Evolutionary conservation across 2,329 filamentous ascomycete species (phyloP).

Genomic region (Monilinia laxa): DNA sequence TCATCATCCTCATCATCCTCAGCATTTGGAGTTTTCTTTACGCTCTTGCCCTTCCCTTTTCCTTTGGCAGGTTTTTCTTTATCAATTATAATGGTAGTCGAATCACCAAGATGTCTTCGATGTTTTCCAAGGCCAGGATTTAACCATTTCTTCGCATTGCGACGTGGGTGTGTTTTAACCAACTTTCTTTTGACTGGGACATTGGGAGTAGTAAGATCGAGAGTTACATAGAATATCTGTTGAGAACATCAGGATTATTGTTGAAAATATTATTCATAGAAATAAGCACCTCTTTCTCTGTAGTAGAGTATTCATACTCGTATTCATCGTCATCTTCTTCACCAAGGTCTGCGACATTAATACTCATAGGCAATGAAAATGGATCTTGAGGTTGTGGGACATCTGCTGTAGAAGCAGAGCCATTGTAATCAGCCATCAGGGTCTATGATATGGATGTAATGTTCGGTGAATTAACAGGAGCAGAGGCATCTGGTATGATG

Average conservation of each 20-base stretch:
- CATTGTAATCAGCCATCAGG: constrained; percentile 31
- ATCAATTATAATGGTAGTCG: constrained; percentile 17
- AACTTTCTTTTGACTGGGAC: constrained; percentile 29
- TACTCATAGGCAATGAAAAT: constrained; percentile 20
- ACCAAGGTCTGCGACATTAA: constrained; percentile 13
- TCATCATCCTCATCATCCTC: constrained; percentile 21
- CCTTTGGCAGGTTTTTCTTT: constrained; percentile 3
- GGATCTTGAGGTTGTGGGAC: constrained; percentile 32
- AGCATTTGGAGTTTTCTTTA: constrained; percentile 7
- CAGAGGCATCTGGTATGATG: constrained; percentile 29
- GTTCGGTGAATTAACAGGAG: constrained; percentile 27
- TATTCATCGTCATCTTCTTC: constrained; percentile 49
- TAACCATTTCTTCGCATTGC: constrained; percentile 30
- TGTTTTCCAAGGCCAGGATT: constrained; percentile 24
- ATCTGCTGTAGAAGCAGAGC: constrained; percentile 22
- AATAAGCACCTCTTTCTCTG: constrained; percentile 56
- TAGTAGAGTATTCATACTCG: constrained; percentile 66
- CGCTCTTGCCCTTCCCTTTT: constrained; percentile 18
- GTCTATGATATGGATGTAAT: constrained; percentile 34
- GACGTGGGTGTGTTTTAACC: constrained; percentile 24
- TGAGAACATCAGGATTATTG: constrained; percentile 18
- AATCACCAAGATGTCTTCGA: constrained; percentile 16
- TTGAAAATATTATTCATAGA: neutral
- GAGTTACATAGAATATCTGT: constrained; percentile 63
- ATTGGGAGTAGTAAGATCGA: constrained; percentile 55